Evolutionary conservation across 148 eudicot genomes (phyloP), one percentile per base, ranked within the genome.

Genomic region (Suaeda aralocaspica): DNA sequence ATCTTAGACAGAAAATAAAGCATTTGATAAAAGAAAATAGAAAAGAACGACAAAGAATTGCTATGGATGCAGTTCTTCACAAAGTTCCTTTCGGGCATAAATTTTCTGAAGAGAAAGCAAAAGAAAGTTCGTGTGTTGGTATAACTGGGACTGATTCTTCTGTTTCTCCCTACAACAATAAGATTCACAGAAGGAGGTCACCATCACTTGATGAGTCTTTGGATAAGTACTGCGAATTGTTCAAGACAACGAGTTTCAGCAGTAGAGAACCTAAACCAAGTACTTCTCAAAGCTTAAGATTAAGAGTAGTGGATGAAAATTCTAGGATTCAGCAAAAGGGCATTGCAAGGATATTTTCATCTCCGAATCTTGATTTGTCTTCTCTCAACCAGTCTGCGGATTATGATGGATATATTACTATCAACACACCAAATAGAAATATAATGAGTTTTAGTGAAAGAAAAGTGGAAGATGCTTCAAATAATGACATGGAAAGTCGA

Each of bases 51-150:
- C 83, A 74, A 21, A 80, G 88, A 50, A 87, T 89, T 51, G 72
- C 91, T 9, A 83, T 84, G 96, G 97, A 94, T 79, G 95, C 91
- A 0, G 75, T 87, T 25, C 80, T 87, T 74, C 92, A 93, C 60
- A 94, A 86, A 74, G 76, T 94, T 57, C 97, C 96, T 39, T 83
- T 80, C 63, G 97, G 92, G 9, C 74, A 68, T 15, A 86, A 76
- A n/a, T 69, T 68, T 28, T 69, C 81, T 1, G 81, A 85, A 41
- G 80, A 70, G 14, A 62, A 60, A 44, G 67, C 13, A 3, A 72
- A 59, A 26, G 83, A 76, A 14, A 68, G 31, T 49, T 62, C 73
- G 12, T 12, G 60, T 18, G 42, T 41, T 18, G 49, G 50, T 46
- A 66, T 21, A 3, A 41, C 39, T 67, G 76, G 72, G 22, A 51